A percentile compares a stretch with the other conserved stretches of the same genome.
Conservation (phyloP, 148 eudicot species). For the Fagopyrum esculentum region DNA sequence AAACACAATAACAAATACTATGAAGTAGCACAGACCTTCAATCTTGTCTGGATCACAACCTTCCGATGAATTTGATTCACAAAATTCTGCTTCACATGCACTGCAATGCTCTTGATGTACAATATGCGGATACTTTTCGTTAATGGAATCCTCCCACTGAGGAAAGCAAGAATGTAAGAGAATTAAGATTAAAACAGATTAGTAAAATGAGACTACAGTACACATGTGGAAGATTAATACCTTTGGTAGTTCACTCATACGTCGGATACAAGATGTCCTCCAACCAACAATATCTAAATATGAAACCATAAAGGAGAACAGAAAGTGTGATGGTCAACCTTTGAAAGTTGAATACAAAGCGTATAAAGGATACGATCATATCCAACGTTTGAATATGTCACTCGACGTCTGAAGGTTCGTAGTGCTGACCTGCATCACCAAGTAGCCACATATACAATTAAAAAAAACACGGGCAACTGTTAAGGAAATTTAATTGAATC, state of each 20-base stretch:
- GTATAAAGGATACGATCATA: conserved; percentile 82
- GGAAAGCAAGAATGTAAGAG: not conserved
- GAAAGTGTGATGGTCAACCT: conserved; percentile 3
- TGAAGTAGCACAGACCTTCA: conserved; percentile 40
- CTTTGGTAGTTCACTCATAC: conserved; percentile 79
- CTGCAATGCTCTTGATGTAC: conserved; percentile 33
- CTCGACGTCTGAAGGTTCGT: conserved; percentile 70
- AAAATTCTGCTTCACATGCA: conserved; percentile 16
- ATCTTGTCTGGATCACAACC: conserved; percentile 32
- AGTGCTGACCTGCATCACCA: conserved; percentile 70
- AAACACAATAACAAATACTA: not conserved
- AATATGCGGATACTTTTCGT: conserved; percentile 44
- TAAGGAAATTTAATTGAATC: not conserved
- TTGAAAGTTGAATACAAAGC: not conserved
- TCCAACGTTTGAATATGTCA: conserved; percentile 84
- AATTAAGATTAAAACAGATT: conserved; percentile 18
- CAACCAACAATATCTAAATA: conserved; percentile 87
- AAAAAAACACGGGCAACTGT: not conserved
- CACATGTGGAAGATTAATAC: conserved; percentile 27
- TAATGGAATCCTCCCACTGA: conserved; percentile 41
- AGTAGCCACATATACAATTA: not conserved
- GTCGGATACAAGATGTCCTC: conserved; percentile 93
- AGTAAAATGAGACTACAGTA: conserved; percentile 4
- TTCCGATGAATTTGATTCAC: conserved; percentile 20
- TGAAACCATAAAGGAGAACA: conserved; percentile 33